Evolutionary conservation across 805 yeast species (phyloP), one percentile per base, ranked within the genome.

Genomic region (Cyberlindnera misumaiensis): DNA sequence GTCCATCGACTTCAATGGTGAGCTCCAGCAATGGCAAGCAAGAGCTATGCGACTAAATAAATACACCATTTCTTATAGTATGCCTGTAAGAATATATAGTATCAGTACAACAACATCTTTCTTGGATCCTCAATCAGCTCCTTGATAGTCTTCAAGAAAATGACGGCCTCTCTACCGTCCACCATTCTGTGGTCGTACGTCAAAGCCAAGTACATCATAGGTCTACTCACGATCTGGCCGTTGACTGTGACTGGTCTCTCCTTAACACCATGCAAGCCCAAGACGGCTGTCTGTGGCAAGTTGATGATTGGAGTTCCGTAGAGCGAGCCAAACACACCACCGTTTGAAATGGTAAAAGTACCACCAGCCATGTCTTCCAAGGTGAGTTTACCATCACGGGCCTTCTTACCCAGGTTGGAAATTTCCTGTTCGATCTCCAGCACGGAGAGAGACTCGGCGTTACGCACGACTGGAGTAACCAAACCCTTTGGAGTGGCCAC

Each of bases 361-460:
- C 98, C 98, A 64, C 98, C 98, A 45, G 96, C 77, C 97, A 93
- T 90, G 66, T 93, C 98, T 73, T 93, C 98, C 49, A 93, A 68
- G 40, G 97, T 86, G 60, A 93, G 76, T 70, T 93, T 89, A 59
- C 93, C 93, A 62, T 90, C 97, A 67, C 97, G 85, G 47, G 98
- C 98, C 71, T 87, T 90, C 60, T 70, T 71, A 67, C 97, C 93
- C 56, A 93, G 73, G 52, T 68, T 66, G 40, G 77, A 62, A 51
- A 93, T 90, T 65, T 86, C 96, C 55, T 80, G 65, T 70, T 93
- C 98, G 49, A 93, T 81, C 48, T 84, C 97, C 55, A 93, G 69
- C 34, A 93, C 84, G 34, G 87, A 75, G 51, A 84, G 68, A 22
- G 95, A 81, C 71, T 93, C 98, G 38, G 94, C 96, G 63, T 93